phyloP scores from a whole-genome alignment of 2,329 filamentous ascomycete genomes.

The Hymenoscyphus albidus region DNA sequence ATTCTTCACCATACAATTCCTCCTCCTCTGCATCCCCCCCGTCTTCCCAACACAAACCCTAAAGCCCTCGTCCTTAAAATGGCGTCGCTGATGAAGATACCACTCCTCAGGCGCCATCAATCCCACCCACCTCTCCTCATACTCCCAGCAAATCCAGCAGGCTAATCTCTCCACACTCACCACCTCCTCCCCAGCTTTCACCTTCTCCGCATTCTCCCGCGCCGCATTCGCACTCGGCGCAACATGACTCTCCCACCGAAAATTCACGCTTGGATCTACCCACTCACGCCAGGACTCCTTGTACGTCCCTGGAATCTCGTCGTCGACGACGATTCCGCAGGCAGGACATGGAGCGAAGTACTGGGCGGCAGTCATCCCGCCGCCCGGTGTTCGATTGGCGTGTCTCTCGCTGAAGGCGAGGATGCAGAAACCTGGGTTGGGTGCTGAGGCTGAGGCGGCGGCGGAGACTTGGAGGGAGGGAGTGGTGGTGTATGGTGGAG shows the following conservation, averaged over 20 bases:
- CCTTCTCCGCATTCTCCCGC: constrained; percentile 2
- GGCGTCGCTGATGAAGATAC: constrained; percentile 26
- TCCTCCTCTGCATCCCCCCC: constrained; percentile 29
- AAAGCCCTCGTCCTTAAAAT: constrained; percentile 27
- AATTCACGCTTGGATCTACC: constrained; percentile 29
- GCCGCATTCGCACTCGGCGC: constrained; percentile 6
- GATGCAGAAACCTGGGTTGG: constrained; percentile 29
- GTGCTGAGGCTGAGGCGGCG: constrained; percentile 1
- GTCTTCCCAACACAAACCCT: constrained; percentile 26
- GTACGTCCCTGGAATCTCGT: constrained; percentile 22
- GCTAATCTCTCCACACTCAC: constrained; percentile 17
- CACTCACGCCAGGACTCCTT: constrained; percentile 24
- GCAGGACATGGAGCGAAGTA: constrained; percentile 25
- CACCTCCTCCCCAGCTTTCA: constrained; percentile 1
- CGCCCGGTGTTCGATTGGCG: constrained; percentile 22
- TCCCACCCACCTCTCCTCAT: constrained; percentile 21
- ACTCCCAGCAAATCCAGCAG: constrained; percentile 31
- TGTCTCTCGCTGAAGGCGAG: constrained; percentile 25
- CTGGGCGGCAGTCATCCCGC: constrained; percentile 23
- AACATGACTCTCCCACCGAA: constrained; percentile 29
- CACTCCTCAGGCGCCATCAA: constrained; percentile 24
- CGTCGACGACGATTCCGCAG: constrained; percentile 20
- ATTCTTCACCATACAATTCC: constrained; percentile 24
- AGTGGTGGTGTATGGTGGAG: constrained; percentile 11
- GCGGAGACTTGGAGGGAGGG: constrained; percentile 2